Evolutionary conservation across 805 yeast genomes (phyloP), one percentile per base, ranked within the genome.

Genomic region (Suhomyces canberraensis): DNA sequence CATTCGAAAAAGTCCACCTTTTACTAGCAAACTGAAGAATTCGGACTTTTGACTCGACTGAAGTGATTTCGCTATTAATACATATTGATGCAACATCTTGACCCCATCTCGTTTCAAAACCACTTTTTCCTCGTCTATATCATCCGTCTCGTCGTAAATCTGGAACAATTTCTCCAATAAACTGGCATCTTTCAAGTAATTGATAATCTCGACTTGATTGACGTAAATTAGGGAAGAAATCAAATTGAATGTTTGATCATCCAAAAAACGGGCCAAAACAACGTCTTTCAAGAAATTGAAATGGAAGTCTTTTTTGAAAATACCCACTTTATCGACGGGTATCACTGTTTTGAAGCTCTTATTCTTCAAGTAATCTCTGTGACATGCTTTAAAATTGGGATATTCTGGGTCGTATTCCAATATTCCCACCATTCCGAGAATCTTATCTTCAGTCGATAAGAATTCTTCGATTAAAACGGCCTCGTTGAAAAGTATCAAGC

Each of bases 351-450:
- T 83, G 61, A 85, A 83, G 5, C 81, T 61, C 31, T 78, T 77
- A 43, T 79, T 73, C 3, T 55, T 52, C 21, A 88, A 56, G 51
- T 76, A 83, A 16, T 76, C 77, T 35, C 96, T 66, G 61, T 86
- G 87, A 48, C 86, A 83, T 3, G 96, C 87, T 58, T 87, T 89
- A 45, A 73, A 71, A 11, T 71, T 70, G 1, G 96, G 96, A 50
- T 75, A 87, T 39, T 86, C 95, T 0, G 93, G 84, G 56, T 93
- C 97, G 58, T 88, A 66, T 58, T 93, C 98, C 31, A 91, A 61
- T 9, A 88, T 83, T 1, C 96, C 95, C 9, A 82, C 74, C 3
- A 87, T 62, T 1, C 84, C 84, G 49, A 56, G 31, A 8, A 65
- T 52, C 26, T 58, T 62, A 8, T 52, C 53, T 33, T 64, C 69